A percentile compares a stretch with the other conserved stretches of the same genome.
These are phyloP conservation scores for Ramalina peruviana DNA, from an alignment of 495 filamentous ascomycete species.

Conservation along the genomic window DNA sequence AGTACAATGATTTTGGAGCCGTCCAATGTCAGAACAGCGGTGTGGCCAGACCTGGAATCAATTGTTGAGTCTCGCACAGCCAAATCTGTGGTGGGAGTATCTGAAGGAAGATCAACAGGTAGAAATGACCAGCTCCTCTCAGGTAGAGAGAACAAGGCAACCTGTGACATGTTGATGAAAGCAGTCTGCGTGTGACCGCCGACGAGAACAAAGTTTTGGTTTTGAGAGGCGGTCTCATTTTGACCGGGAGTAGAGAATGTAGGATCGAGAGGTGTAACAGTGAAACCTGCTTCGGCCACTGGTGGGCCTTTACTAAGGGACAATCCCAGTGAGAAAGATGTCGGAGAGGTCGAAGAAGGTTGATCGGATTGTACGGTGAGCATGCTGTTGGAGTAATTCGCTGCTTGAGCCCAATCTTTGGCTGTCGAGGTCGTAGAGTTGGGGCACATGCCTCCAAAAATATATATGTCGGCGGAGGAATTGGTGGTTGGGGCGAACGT, in stretches of 20 bases:
- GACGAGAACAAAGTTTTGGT: slow-evolving; percentile 65
- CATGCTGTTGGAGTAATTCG: slow-evolving; percentile 68
- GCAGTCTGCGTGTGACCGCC: slow-evolving; percentile 74
- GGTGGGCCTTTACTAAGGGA: slow-evolving; percentile 42
- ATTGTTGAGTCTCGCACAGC: slow-evolving; percentile 31
- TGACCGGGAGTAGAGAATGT: slow-evolving; percentile 42
- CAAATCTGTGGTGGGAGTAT: slow-evolving; percentile 31
- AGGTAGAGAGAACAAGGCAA: slow-evolving; percentile 76
- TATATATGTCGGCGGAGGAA: slow-evolving; percentile 42
- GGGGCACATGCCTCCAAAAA: slow-evolving; percentile 87
- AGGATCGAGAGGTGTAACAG: slow-evolving; percentile 54
- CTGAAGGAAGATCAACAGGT: slow-evolving; percentile 36
- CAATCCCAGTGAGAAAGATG: slow-evolving; percentile 26
- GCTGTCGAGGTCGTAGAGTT: slow-evolving; percentile 25
- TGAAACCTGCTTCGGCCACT: slow-evolving; percentile 77
- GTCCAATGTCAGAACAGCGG: slow-evolving; percentile 63
- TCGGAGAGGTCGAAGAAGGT: slow-evolving; percentile 7
- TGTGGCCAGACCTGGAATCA: slow-evolving; percentile 77
- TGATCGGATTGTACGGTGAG: slow-evolving; percentile 38
- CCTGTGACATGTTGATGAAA: slow-evolving; percentile 86
- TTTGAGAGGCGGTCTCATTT: slow-evolving; percentile 37
- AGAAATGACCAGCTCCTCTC: slow-evolving; percentile 78
- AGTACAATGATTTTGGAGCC: slow-evolving; percentile 60
- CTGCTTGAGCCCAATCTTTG: slow-evolving; percentile 43
- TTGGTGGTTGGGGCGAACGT: slow-evolving; percentile 48